phyloP scores from a whole-genome alignment of 768 basidiomycete species.

The Russula ochroleuca region DNA sequence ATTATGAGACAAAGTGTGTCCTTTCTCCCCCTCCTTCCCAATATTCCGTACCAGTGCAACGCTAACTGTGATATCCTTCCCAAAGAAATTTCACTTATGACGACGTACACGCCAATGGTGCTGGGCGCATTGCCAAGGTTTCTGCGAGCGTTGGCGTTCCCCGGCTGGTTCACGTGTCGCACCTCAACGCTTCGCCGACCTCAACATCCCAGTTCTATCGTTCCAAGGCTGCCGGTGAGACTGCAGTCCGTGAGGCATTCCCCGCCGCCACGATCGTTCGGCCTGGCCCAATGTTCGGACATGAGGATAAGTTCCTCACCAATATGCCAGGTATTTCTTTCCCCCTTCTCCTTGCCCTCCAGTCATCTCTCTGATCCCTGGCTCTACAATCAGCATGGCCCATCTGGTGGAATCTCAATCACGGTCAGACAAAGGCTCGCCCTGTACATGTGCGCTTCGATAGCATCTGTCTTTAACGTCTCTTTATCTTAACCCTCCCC shows the following conservation, averaged over 20 bases:
- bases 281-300: conserved; percentile 84
- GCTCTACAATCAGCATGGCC: conserved; percentile 62
- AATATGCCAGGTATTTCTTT: conserved; percentile 82
- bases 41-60: background rate
- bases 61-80: background rate
- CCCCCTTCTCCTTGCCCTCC: conserved; percentile 19
- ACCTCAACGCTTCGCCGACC: conserved; percentile 79
- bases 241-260: conserved; percentile 77
- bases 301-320: conserved; percentile 90
- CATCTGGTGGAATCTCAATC: conserved; percentile 91
- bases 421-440: conserved; percentile 77
- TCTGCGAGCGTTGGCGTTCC: conserved; percentile 73
- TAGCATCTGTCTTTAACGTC: conserved; percentile 12
- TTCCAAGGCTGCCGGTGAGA: conserved; percentile 87
- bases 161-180: conserved; percentile 90
- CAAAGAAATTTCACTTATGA: conserved; percentile 84
- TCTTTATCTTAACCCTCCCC: background rate
- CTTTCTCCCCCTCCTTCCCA: background rate
- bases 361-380: conserved; percentile 21
- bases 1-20: conserved; percentile 90
- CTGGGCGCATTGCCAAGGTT: conserved; percentile 80
- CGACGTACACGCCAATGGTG: conserved; percentile 78
- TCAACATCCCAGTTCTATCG: conserved; percentile 83
- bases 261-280: conserved; percentile 83
- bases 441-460: conserved; percentile 76